Base-by-base conservation (phyloP, 768 basidiomycete genomes). In the Mycena vitilis region DNA sequence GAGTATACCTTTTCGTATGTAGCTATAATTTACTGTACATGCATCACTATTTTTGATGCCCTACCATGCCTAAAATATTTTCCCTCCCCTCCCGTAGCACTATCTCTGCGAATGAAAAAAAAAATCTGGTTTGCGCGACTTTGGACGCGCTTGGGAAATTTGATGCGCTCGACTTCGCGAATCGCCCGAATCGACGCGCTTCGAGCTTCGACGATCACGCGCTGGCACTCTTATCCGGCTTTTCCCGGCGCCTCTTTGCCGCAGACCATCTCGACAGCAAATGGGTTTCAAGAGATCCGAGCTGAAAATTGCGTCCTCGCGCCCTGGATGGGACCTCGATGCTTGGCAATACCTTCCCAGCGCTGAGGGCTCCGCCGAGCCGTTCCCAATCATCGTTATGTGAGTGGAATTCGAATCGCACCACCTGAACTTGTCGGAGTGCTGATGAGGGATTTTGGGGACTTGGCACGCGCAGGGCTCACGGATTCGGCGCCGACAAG, bases 271-370 rank as follows among this genome's bases (percentile, higher is more conserved):
- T 40, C 40, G 11, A 10, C 40, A 10, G 15, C 40, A 40, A 36
- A 72, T 72, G 71, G 15, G 54, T 22, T 70, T 73, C 60, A 60
- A 65, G 30, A 71, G 63, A 59, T 61, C 62, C 1, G 30, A 51
- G 8, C n/a, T 81, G 60, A 78, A 75, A 58, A 78, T 82, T 22
- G 75, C 78, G 0, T 82, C 81, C 4, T 69, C 66, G 7, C 76
- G 73, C 0, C 53, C 74, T 1, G 75, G 72, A 11, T 82, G 81
- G 80, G 67, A 75, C 36, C 72, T 82, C 4, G 78, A 81, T 60
- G 76, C 75, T 5, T 82, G 81, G 80, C 71, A 76, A 51, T 82
- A 76, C 60, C 57, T 77, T 13, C 81, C 81, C 3, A 40, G 45
- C 6, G 53, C 60, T 9, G 57, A 53, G 12, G 45, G n/a, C n/a